Evolutionary conservation across 1,284 basidiomycete species (phyloP), one percentile per base, ranked within the genome.

Genomic region (Psilocybe mexicana): DNA sequence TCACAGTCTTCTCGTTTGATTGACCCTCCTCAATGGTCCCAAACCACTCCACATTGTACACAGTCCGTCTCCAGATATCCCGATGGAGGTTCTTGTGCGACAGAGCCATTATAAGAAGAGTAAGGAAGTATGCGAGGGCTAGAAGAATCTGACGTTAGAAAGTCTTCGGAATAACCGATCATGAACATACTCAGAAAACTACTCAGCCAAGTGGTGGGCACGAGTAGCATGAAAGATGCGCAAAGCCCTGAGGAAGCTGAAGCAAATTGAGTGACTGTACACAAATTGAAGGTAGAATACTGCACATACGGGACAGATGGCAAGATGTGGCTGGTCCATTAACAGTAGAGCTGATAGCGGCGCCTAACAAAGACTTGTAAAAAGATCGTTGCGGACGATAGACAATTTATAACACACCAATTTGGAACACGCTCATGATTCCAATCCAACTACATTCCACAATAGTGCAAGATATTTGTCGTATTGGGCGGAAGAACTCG

Each of bases 31-130:
- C 54, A n/a, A 58, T 57, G n/a, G 61, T 56, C 24, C 65, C 64
- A 66, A 86, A 88, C 87, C 87, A 88, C n/a, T 78, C 74, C 25
- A 87, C 73, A 8, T 69, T 65, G 60, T 80, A 79, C 42, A 88
- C 68, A 2, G 79, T 76, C 35, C 72, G 72, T 24, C 58, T 70
- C 85, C 85, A 88, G 54, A 89, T 72, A 33, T 73, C 70, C 4
- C 78, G 76, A 60, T 79, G 68, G 23, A 63, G 60, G 47, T 61
- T 63, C 40, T 72, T 66, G 61, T 88, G 86, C 2, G 74, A 67
- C 57, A 79, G 67, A 14, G 78, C 66, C 43, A 76, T 67, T 57
- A 81, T 69, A 61, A 80, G 73, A 28, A 89, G 69, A 1, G 74
- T 67, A 61, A 87, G 73, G 65, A 83, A 84, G 63, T 89, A 86